Evolutionary conservation across 2,329 filamentous ascomycete genomes (phyloP).

Genomic region (Stemphylium lycopersici): DNA sequence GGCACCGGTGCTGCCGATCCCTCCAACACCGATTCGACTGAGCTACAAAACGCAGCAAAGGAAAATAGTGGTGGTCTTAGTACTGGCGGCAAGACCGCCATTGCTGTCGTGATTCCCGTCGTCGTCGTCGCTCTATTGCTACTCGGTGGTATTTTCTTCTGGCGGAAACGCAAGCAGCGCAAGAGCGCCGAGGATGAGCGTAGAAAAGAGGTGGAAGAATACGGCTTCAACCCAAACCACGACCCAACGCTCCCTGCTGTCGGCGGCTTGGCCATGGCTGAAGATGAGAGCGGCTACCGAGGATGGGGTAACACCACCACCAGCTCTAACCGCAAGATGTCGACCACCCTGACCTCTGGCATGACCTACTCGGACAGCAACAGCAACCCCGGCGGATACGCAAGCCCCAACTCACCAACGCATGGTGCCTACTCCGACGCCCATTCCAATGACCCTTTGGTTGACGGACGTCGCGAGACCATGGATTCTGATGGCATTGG

Average conservation of each 20-base stretch:
- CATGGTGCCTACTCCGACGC: slow-evolving; percentile 70
- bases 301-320: slow-evolving; percentile 89
- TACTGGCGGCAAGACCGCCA: slow-evolving; percentile 76
- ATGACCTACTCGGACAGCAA: slow-evolving; percentile 72
- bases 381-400: slow-evolving; percentile 61
- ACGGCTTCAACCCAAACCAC: slow-evolving; percentile 96
- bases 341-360: slow-evolving; percentile 85
- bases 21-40: slow-evolving; percentile 17
- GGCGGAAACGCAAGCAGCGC: slow-evolving; percentile 84
- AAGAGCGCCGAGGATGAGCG: slow-evolving; percentile 86
- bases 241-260: slow-evolving; percentile 77
- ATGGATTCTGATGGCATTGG: slow-evolving; percentile 81
- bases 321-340: slow-evolving; percentile 74
- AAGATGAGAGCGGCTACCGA: slow-evolving; percentile 80
- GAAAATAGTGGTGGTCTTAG: slow-evolving; percentile 54
- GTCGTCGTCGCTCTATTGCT: slow-evolving; percentile 83
- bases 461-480: slow-evolving; percentile 56
- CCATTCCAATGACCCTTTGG: slow-evolving; percentile 71
- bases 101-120: slow-evolving; percentile 93
- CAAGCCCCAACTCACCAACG: slow-evolving; percentile 66
- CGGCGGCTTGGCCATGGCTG: slow-evolving; percentile 68
- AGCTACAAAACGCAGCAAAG: slow-evolving; percentile 19
- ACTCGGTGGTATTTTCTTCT: slow-evolving; percentile 78
- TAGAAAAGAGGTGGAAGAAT: slow-evolving; percentile 95
- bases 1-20: slow-evolving; percentile 10